phyloP scores from a whole-genome alignment of 116 monocot species.

The Trichopus zeylanicus region DNA sequence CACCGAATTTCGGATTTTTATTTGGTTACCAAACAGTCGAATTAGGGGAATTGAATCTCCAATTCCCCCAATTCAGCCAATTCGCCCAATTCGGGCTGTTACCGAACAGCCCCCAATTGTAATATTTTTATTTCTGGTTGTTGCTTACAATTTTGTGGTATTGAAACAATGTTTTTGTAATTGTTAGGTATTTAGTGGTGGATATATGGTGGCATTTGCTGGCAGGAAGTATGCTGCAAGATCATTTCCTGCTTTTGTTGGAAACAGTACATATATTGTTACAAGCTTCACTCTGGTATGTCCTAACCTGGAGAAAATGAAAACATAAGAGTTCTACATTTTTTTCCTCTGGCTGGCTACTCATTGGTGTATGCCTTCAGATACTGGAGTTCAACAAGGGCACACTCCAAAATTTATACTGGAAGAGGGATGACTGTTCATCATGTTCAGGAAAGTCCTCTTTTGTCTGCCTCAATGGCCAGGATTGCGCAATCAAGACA shows the following conservation, averaged over 20 bases:
- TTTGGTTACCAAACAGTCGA: too few species aligned
- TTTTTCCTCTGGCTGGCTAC: not conserved
- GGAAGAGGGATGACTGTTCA: constrained; percentile 70
- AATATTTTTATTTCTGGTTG: not conserved
- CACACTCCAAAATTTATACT: constrained; percentile 75
- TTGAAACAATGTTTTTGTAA: not conserved
- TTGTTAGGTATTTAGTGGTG: constrained; percentile 54
- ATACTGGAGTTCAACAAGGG: constrained; percentile 89
- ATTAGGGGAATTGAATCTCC: too few species aligned
- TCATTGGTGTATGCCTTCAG: constrained; percentile 14
- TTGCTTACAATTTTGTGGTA: not conserved
- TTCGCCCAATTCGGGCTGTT: too few species aligned
- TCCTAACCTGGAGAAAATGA: not conserved
- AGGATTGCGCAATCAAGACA: constrained; percentile 53
- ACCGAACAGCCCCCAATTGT: too few species aligned
- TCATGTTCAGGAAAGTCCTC: constrained; percentile 47
- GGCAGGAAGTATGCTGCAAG: constrained; percentile 93
- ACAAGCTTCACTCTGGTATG: constrained; percentile 87
- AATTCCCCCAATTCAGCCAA: not conserved
- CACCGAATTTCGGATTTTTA: too few species aligned
- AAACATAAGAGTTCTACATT: not conserved
- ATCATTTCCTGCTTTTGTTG: constrained; percentile 59
- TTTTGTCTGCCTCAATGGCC: constrained; percentile 51
- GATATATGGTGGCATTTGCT: constrained; percentile 96
- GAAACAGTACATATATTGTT: constrained; percentile 52